Percentiles rank a stretch among this genome's conserved stretches.
Evolutionary conservation across 345 rosid genomes (phyloP).

Genomic region (Murraya koenigii): DNA sequence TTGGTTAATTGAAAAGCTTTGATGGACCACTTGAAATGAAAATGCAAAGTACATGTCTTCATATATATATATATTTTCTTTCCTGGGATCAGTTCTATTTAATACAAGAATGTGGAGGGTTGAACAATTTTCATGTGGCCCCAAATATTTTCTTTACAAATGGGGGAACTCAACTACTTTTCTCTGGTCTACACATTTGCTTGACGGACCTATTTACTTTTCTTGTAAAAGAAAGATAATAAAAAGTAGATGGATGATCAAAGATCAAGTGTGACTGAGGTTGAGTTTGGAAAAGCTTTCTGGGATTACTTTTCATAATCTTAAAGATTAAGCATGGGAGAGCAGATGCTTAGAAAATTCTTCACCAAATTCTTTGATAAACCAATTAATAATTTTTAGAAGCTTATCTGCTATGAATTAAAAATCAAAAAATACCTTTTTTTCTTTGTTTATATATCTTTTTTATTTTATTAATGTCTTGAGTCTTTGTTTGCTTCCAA

Average conservation of each 20-base stretch:
- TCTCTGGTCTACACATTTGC: background rate
- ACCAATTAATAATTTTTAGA: too few relatives aligned
- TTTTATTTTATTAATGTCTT: too few relatives aligned
- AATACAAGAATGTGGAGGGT: background rate
- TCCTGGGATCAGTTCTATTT: constrained; percentile 18
- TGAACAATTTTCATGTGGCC: constrained; percentile 16
- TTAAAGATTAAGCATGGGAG: background rate
- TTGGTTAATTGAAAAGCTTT: constrained; percentile 2
- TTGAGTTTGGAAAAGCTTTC: background rate
- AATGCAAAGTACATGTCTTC: background rate
- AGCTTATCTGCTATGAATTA: background rate
- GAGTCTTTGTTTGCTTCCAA: too few relatives aligned
- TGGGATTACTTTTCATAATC: background rate
- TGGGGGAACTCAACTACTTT: background rate
- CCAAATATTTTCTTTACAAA: too few relatives aligned
- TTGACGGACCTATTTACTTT: background rate
- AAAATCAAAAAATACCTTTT: too few relatives aligned
- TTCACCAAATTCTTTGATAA: background rate
- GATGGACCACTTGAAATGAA: constrained; percentile 6
- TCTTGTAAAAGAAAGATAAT: background rate
- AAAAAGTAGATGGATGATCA: background rate
- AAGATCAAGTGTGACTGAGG: background rate
- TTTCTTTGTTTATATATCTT: too few relatives aligned
- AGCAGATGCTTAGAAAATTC: background rate
- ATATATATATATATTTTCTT: background rate